phyloP scores from a whole-genome alignment of 768 basidiomycete species.

The Trametes sanguinea region DNA sequence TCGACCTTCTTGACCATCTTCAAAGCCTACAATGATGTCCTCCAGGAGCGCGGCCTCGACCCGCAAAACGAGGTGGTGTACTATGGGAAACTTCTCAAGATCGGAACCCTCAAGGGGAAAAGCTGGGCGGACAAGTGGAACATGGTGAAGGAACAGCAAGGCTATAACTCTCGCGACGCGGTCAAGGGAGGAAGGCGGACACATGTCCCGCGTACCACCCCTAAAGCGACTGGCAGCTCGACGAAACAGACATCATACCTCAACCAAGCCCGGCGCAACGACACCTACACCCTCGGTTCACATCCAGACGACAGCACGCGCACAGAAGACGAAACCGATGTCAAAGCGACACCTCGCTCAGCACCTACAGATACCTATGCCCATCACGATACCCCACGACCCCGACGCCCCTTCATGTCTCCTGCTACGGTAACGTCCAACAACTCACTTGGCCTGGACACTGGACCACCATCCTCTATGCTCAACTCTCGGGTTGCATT shows the following conservation, averaged over 20 bases:
- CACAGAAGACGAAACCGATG: constrained; percentile 11
- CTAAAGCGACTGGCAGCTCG: constrained; percentile 17
- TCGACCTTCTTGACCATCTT: constrained; percentile 81
- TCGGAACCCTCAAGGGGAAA: constrained; percentile 77
- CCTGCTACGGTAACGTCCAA: constrained; percentile 20
- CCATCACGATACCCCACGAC: constrained; percentile 23
- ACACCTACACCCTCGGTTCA: constrained; percentile 47
- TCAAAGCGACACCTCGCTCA: constrained; percentile 2
- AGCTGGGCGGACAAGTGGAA: constrained; percentile 86
- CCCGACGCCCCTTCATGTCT: constrained; percentile 24
- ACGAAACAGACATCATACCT: constrained; percentile 9
- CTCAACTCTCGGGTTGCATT: constrained; percentile 7
- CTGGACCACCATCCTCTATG: constrained; percentile 17
- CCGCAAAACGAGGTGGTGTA: constrained; percentile 75
- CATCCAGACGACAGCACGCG: constrained; percentile 40
- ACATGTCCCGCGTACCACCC: constrained; percentile 21
- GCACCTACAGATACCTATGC: constrained; percentile 9
- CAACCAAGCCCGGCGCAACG: constrained; percentile 28
- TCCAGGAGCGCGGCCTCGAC: constrained; percentile 75
- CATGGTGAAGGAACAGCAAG: constrained; percentile 60
- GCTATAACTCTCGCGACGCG: constrained; percentile 33
- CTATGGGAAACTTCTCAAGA: constrained; percentile 80
- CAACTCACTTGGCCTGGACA: constrained; percentile 35
- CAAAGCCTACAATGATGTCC: constrained; percentile 81
- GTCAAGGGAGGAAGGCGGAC: constrained; percentile 18